These are phyloP conservation scores for Panellus pusillus DNA, from an alignment of 768 basidiomycete genomes.

Conservation along the genomic window DNA sequence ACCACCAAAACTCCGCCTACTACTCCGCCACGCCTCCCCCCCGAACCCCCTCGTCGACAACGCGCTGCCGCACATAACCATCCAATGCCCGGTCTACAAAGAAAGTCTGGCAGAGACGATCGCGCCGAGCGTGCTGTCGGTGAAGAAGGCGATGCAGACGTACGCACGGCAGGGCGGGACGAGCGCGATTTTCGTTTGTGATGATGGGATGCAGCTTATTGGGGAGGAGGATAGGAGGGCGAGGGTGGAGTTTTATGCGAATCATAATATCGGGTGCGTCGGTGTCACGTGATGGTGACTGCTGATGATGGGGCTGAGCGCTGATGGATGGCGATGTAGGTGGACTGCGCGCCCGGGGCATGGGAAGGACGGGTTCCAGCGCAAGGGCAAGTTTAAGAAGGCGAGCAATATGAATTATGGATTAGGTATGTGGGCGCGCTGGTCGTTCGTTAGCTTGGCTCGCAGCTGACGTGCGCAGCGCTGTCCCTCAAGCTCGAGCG, in stretches of 20 bases:
- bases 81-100: slow-evolving; percentile 89
- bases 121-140: slow-evolving; percentile 70
- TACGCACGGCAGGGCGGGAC: slow-evolving; percentile 86
- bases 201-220: slow-evolving; percentile 79
- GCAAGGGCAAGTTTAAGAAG: slow-evolving; percentile 90
- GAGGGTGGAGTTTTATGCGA: slow-evolving; percentile 76
- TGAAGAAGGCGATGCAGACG: slow-evolving; percentile 85
- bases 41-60: slow-evolving; percentile 67
- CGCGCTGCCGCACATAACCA: slow-evolving; percentile 73
- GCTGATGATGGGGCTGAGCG: too few species aligned
- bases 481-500: slow-evolving; percentile 63
- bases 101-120: slow-evolving; percentile 74
- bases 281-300: too few species aligned
- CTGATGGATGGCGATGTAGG: slow-evolving; percentile 15
- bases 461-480: slow-evolving; percentile 24
- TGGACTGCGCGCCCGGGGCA: slow-evolving; percentile 81
- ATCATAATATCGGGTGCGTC: slow-evolving; percentile 66
- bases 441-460: background rate
- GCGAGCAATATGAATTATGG: slow-evolving; percentile 82
- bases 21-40: slow-evolving; percentile 71
- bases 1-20: slow-evolving; percentile 80
- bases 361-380: slow-evolving; percentile 83
- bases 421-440: slow-evolving; percentile 35
- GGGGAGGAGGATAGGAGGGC: slow-evolving; percentile 59
- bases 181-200: slow-evolving; percentile 77